phyloP scores from a whole-genome alignment of 257 asterid genomes.

The Ajuga chamaepitys region DNA sequence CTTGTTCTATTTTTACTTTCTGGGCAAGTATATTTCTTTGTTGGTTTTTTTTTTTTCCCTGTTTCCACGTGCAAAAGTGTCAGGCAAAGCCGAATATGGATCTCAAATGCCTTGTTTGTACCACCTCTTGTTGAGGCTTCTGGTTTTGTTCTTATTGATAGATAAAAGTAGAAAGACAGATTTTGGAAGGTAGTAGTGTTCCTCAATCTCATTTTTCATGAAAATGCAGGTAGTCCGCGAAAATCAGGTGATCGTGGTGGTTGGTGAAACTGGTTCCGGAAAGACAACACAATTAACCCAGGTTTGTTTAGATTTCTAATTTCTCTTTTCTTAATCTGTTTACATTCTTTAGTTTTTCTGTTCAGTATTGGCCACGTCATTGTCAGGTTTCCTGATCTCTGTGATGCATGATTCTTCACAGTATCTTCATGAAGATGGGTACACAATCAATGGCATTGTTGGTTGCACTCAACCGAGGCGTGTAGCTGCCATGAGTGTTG shows the following conservation, averaged over 20 bases:
- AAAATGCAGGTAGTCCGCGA: constrained; percentile 83
- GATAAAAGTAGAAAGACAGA: neutral
- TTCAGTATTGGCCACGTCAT: neutral
- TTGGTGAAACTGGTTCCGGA: constrained; percentile 99
- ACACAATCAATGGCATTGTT: constrained; percentile 59
- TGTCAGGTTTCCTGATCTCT: neutral
- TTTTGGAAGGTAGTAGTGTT: neutral
- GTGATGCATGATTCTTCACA: constrained; percentile 28
- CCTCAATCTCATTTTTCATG: neutral
- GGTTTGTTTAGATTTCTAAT: constrained; percentile 38
- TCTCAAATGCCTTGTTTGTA: neutral
- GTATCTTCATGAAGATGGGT: constrained; percentile 93
- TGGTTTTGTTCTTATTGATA: neutral
- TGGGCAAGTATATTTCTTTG: neutral
- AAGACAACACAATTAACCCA: constrained; percentile 95
- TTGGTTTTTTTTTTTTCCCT: too few relatives aligned
- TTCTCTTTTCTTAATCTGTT: neutral
- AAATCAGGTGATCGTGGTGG: constrained; percentile 92
- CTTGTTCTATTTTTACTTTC: neutral
- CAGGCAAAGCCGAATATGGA: neutral
- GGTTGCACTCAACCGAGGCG: constrained; percentile 99
- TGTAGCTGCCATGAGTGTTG: constrained; percentile 99
- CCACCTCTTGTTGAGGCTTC: neutral
- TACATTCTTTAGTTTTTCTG: neutral
- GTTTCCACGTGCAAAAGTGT: neutral